Evolutionary conservation across 352 stramenopile genomes (phyloP).

Genomic region (Aphanomyces invadans): DNA sequence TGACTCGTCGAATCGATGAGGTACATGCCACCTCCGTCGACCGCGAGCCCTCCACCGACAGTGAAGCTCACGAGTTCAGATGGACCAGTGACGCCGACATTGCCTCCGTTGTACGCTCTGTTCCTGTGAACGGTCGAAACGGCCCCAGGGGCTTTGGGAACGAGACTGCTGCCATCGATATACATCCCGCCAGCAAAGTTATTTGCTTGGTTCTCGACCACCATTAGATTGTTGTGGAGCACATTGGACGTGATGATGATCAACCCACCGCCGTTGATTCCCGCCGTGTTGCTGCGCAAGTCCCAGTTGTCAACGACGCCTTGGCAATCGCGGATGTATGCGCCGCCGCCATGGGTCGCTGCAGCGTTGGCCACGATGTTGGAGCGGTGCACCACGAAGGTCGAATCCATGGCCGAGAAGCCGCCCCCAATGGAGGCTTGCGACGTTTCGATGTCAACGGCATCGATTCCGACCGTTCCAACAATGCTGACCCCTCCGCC

Average conservation of each 20-base stretch:
- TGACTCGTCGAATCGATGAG: not conserved
- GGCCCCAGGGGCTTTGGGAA: not conserved
- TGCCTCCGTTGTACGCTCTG: not conserved
- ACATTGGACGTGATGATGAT: not conserved
- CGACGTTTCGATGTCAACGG: conserved; percentile 23
- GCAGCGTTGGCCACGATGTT: conserved; percentile 29
- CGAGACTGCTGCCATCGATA: not conserved
- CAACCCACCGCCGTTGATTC: conserved; percentile 5
- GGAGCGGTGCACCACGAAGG: conserved; percentile 28
- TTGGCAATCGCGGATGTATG: conserved; percentile 29
- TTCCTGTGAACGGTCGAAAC: not conserved
- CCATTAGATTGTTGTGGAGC: not conserved
- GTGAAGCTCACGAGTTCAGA: not conserved
- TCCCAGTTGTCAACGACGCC: not conserved
- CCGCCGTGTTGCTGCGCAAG: not conserved
- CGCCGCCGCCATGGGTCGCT: conserved; percentile 30
- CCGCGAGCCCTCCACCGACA: not conserved
- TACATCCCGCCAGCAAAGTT: not conserved
- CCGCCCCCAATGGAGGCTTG: conserved; percentile 29
- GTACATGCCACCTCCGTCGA: conserved; percentile 1
- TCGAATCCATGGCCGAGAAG: conserved; percentile 28
- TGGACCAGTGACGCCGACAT: not conserved
- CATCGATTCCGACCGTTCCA: conserved; percentile 31
- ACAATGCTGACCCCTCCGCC: conserved; percentile 34
- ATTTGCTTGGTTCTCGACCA: not conserved